These are phyloP conservation scores for Heliocybe sulcata DNA, from an alignment of 1,284 basidiomycete genomes.

Conservation along the genomic window DNA sequence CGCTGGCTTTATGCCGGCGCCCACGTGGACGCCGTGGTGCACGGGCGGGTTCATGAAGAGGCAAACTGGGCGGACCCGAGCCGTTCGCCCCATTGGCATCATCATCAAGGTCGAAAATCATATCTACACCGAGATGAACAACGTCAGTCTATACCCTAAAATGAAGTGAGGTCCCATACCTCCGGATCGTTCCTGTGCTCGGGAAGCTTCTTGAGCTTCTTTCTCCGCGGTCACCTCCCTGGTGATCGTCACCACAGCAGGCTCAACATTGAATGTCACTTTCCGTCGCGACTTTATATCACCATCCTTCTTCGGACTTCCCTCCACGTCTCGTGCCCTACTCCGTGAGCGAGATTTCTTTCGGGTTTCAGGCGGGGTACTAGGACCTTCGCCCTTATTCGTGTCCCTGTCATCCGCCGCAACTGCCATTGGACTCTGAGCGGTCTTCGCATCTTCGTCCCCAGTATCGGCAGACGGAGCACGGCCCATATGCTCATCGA, in stretches of 20 bases:
- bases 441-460: slow-evolving; percentile 7
- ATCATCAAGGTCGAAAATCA: slow-evolving; percentile 63
- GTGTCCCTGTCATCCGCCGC: not conserved
- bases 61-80: slow-evolving; percentile 2
- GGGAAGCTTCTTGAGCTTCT: slow-evolving; percentile 9
- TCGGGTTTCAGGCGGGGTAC: not conserved
- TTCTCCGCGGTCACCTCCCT: slow-evolving; percentile 24
- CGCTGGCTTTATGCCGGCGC: slow-evolving; percentile 20
- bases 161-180: slow-evolving; percentile 21
- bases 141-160: not conserved
- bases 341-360: slow-evolving; percentile 1
- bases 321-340: slow-evolving; percentile 1
- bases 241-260: slow-evolving; percentile 42
- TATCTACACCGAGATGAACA: slow-evolving; percentile 31
- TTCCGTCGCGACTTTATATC: slow-evolving; percentile 49
- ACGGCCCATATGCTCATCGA: slow-evolving; percentile 32
- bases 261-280: slow-evolving; percentile 67
- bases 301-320: not conserved
- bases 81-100: slow-evolving; percentile 21
- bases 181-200: slow-evolving; percentile 19
- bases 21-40: slow-evolving; percentile 12
- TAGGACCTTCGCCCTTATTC: not conserved
- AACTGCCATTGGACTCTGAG: slow-evolving; percentile 1
- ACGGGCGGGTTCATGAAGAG: slow-evolving; percentile 15
- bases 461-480: slow-evolving; percentile 25